These are phyloP conservation scores for Syzygium malaccense DNA, from an alignment of 441 rosid species.

Conservation along the genomic window DNA sequence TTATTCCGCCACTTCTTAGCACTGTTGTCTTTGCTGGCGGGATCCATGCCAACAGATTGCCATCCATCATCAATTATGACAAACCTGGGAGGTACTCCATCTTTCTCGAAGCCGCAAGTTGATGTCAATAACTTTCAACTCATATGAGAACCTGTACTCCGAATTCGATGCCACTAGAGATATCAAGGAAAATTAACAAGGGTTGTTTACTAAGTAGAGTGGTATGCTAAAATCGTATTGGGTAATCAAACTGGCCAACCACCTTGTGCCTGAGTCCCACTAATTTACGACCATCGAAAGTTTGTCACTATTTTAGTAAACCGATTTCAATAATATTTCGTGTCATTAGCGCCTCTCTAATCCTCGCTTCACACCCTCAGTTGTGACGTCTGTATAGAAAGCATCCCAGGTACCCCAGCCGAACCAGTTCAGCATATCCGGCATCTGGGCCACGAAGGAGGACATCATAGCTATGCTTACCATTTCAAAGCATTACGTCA, in stretches of 20 bases:
- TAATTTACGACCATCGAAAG: neutral
- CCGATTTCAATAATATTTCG: neutral
- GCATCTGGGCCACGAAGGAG: conserved; percentile 27
- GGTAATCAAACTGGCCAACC: neutral
- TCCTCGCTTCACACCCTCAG: conserved; percentile 45
- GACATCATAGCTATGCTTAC: neutral
- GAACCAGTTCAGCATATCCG: conserved; percentile 57
- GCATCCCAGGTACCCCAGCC: conserved; percentile 81
- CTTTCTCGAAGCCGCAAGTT: conserved; percentile 36
- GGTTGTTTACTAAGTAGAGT: neutral
- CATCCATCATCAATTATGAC: conserved; percentile 61
- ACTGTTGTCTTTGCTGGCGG: conserved; percentile 40
- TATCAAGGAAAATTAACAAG: neutral
- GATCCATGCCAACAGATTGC: no score
- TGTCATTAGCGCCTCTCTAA: conserved; percentile 20
- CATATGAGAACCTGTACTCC: neutral
- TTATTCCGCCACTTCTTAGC: conserved; percentile 37
- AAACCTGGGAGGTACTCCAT: conserved; percentile 51
- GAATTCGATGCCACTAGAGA: neutral
- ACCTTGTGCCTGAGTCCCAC: neutral
- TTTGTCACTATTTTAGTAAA: neutral
- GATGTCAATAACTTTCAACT: neutral
- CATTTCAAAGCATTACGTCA: neutral
- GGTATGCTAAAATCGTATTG: neutral
- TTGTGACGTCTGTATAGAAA: conserved; percentile 46